phyloP scores from a whole-genome alignment of 2,329 filamentous ascomycete species.

The Emydomyces testavorans region DNA sequence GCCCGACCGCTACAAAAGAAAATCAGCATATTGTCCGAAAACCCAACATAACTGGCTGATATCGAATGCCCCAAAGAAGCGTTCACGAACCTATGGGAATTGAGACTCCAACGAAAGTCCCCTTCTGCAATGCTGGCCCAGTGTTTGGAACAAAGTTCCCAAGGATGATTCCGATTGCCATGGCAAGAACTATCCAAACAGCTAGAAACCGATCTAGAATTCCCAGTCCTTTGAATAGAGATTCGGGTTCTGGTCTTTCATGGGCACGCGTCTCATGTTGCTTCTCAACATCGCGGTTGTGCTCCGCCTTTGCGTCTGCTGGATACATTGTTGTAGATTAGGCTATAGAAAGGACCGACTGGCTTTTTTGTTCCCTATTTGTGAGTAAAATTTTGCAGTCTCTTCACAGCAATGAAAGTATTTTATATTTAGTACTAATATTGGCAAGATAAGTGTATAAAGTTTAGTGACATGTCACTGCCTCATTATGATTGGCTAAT shows the following conservation, averaged over 20 bases:
- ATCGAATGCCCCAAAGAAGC: too few species aligned
- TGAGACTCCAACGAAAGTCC: constrained; percentile 60
- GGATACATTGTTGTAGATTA: neutral
- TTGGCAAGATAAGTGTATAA: too few species aligned
- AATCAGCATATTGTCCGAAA: neutral
- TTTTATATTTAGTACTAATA: too few species aligned
- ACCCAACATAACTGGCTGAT: too few species aligned
- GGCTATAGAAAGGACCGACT: neutral
- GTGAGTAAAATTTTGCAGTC: too few species aligned
- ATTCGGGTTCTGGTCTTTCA: constrained; percentile 9
- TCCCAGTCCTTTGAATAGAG: constrained; percentile 41
- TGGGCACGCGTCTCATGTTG: neutral
- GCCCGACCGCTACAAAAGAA: constrained; percentile 50
- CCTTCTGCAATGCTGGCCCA: constrained; percentile 53
- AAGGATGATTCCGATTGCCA: constrained; percentile 61
- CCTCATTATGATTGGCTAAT: neutral
- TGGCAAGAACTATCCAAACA: constrained; percentile 67
- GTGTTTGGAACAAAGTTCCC: constrained; percentile 61
- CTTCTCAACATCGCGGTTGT: constrained; percentile 1
- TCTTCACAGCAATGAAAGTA: too few species aligned
- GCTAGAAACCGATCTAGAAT: constrained; percentile 54
- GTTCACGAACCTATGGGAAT: constrained; percentile 49
- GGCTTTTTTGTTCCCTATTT: too few species aligned
- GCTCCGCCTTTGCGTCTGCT: neutral
- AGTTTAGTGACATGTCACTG: constrained; percentile 1